Evolutionary conservation across 148 eudicot genomes (phyloP), one percentile per base, ranked within the genome.

Genomic region (Persicaria tinctoria): DNA sequence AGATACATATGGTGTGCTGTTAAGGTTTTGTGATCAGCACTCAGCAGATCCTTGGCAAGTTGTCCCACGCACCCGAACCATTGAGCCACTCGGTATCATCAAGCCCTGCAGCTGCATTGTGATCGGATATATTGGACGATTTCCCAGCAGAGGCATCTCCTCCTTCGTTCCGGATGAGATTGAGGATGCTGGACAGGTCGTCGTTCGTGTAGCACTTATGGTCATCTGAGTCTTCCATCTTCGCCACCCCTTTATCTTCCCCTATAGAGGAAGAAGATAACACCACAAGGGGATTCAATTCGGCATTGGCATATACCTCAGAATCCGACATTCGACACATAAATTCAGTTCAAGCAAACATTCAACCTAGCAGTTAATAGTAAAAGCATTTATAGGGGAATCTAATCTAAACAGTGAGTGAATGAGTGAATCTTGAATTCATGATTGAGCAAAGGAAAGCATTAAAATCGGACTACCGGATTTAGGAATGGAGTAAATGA

Each of bases 171-270:
- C 91, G 91, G 72, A 91, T 90, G 46, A 84, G 82, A 74, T 91
- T 86, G 5, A 93, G 91, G 46, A 89, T 77, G 87, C 85, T 86
- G 20, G 88, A 80, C 41, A 93, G 79, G 75, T 88, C 98, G 49
- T 88, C 91, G 32, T 85, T 87, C 53, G 73, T 78, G 1, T 74
- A 48, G 78, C 81, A 80, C 76, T 73, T 44, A 70, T 86, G 84
- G 50, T 80, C 81, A 18, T 80, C 83, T 76, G 56, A 70, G 66
- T 80, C 80, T 68, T 80, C 82, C 74, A 75, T 85, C 75, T 85
- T 81, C 7, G 73, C 77, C 20, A 57, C 84, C 76, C 70, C 76
- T 51, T 72, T 46, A 13, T 68, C 79, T 23, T 5, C 62, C 77
- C 80, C 57, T 57, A 27, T 44, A 18, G 17, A 70, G 44, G 20